Percentiles rank a stretch among this genome's conserved stretches.
Conservation (phyloP, 805 yeast genomes). For the Ogataea corticis region DNA sequence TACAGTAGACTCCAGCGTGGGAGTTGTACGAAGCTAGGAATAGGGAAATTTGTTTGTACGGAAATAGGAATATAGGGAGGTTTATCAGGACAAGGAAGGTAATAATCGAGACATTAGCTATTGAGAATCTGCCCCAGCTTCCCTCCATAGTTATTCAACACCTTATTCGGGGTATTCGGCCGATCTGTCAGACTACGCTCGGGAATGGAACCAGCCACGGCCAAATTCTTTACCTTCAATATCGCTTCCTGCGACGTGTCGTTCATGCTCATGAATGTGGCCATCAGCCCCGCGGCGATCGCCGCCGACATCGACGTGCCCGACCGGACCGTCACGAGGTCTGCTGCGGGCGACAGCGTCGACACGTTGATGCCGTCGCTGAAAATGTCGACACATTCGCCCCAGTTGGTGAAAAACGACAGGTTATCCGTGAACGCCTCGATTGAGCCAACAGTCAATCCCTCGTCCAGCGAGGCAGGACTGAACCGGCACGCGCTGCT, state of each 20-base stretch:
- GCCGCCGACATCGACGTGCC: slow-evolving; percentile 56
- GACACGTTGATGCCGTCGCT: slow-evolving; percentile 49
- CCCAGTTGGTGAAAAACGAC: slow-evolving; percentile 47
- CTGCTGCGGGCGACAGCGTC: slow-evolving; percentile 37
- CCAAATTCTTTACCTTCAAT: slow-evolving; percentile 23
- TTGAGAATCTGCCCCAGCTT: slow-evolving; percentile 16
- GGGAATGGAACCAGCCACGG: slow-evolving; percentile 17
- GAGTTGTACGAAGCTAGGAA: too few relatives aligned
- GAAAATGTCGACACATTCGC: slow-evolving; percentile 53
- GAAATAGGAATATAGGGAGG: neutral
- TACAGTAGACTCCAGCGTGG: too few relatives aligned
- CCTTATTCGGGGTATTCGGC: slow-evolving; percentile 23
- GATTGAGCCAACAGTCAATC: slow-evolving; percentile 43
- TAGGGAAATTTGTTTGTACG: too few relatives aligned
- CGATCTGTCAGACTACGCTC: slow-evolving; percentile 8
- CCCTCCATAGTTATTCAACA: slow-evolving; percentile 26
- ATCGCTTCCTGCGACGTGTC: slow-evolving; percentile 37
- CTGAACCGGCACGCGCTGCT: slow-evolving; percentile 45
- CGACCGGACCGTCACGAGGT: slow-evolving; percentile 36
- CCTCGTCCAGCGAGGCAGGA: slow-evolving; percentile 45
- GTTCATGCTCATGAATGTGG: slow-evolving; percentile 45
- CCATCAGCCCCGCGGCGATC: slow-evolving; percentile 45
- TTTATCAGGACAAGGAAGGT: too few relatives aligned
- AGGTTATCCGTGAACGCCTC: slow-evolving; percentile 35
- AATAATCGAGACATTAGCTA: too few relatives aligned